phyloP scores from a whole-genome alignment of 2,329 filamentous ascomycete species.

The Fusarium globosum region DNA sequence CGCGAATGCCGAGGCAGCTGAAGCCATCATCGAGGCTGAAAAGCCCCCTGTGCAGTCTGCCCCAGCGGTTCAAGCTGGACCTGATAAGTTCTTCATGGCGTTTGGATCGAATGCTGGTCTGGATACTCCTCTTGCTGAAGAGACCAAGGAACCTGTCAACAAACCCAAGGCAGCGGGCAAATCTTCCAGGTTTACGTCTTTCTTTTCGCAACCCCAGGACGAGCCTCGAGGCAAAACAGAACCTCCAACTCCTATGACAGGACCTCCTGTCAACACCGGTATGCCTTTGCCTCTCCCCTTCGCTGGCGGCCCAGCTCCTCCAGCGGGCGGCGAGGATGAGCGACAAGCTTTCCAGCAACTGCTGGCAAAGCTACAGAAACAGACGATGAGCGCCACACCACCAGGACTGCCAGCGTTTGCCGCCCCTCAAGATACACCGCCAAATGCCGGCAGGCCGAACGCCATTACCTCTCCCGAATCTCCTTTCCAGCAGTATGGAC shows the following conservation, averaged over 20 bases:
- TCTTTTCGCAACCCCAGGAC: conserved; percentile 69
- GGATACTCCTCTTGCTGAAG: conserved; percentile 64
- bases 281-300: conserved; percentile 34
- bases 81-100: conserved; percentile 81
- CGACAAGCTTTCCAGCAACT: conserved; percentile 88
- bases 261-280: conserved; percentile 28
- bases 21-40: conserved; percentile 57
- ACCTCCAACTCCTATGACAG: conserved; percentile 56
- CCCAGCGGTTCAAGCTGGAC: conserved; percentile 72
- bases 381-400: conserved; percentile 60
- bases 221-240: conserved; percentile 64
- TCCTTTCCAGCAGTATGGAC: conserved; percentile 59
- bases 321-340: conserved; percentile 69
- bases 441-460: conserved; percentile 50
- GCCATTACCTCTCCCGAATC: conserved; percentile 59
- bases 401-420: conserved; percentile 57
- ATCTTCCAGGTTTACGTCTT: conserved; percentile 86
- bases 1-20: conserved; percentile 48
- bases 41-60: conserved; percentile 68
- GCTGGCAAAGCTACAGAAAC: conserved; percentile 80
- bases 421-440: conserved; percentile 50
- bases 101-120: conserved; percentile 56
- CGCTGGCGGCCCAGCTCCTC: conserved; percentile 44
- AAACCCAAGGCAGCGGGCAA: conserved; percentile 71
- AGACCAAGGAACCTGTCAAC: conserved; percentile 56